phyloP scores from a whole-genome alignment of 2,329 filamentous ascomycete species.

The Amauroascus verrucosus region DNA sequence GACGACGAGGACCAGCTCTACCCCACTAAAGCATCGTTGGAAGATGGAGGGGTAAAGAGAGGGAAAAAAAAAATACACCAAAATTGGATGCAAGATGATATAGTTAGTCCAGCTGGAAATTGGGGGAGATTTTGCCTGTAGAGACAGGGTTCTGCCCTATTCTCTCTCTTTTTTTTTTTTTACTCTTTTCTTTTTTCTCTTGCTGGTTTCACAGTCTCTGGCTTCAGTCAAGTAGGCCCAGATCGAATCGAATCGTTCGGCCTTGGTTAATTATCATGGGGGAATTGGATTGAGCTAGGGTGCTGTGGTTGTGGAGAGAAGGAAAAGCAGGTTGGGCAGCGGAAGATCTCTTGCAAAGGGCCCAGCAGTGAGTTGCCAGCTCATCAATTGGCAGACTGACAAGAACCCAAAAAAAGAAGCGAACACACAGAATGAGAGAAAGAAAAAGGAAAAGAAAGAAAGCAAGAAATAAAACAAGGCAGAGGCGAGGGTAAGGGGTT shows the following conservation, averaged over 20 bases:
- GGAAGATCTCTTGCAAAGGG: slow-evolving; percentile 24
- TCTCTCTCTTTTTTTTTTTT: neutral
- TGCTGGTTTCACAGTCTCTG: no score
- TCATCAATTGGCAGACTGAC: slow-evolving; percentile 18
- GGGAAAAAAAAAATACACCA: neutral
- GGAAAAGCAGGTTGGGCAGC: slow-evolving; percentile 16
- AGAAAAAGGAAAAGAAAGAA: slow-evolving; percentile 6
- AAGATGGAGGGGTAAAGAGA: slow-evolving; percentile 7
- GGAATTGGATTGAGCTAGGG: slow-evolving; percentile 1
- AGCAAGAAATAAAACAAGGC: slow-evolving; percentile 17
- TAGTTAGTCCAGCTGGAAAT: slow-evolving; percentile 3
- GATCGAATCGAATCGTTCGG: slow-evolving; percentile 5
- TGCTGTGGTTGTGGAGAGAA: neutral
- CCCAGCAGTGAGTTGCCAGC: slow-evolving; percentile 24
- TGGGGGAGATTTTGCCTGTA: neutral
- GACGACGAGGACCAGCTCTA: neutral
- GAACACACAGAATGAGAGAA: slow-evolving; percentile 8
- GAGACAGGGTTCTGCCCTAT: neutral
- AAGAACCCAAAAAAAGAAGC: slow-evolving; percentile 4
- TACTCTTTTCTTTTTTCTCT: neutral
- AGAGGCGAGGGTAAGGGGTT: slow-evolving; percentile 17
- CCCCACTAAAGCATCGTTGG: slow-evolving; percentile 7
- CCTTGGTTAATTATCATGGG: slow-evolving; percentile 6
- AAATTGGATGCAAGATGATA: slow-evolving; percentile 6
- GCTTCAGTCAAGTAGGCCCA: neutral